These are phyloP conservation scores for Moesziomyces antarcticus DNA, from an alignment of 1,284 basidiomycete genomes.

Conservation along the genomic window DNA sequence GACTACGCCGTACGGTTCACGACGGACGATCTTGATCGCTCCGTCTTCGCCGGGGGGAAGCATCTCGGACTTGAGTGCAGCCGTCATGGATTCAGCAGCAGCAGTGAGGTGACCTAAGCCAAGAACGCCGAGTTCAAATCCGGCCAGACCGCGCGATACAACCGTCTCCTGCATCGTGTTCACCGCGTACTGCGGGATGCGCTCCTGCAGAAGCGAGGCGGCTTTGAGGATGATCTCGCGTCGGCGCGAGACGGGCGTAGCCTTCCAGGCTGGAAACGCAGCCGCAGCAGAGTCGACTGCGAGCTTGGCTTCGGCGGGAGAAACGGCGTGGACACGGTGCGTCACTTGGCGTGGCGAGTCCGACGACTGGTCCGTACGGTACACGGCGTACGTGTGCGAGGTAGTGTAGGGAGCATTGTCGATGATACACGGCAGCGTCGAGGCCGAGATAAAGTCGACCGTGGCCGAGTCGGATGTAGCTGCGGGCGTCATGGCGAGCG, in stretches of 20 bases:
- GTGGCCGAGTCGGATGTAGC: constrained; percentile 1
- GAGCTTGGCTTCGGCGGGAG: constrained; percentile 14
- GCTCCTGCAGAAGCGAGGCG: constrained; percentile 23
- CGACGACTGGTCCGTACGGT: constrained; percentile 38
- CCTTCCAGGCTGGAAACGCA: constrained; percentile 43
- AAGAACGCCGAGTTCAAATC: constrained; percentile 45
- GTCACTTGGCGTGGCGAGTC: constrained; percentile 19
- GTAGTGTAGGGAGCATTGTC: constrained; percentile 53
- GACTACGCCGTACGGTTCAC: constrained; percentile 50
- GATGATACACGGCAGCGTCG: constrained; percentile 59
- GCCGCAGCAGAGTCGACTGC: constrained; percentile 22
- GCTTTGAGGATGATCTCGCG: constrained; percentile 50
- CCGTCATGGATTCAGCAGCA: constrained; percentile 27
- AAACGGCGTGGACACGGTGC: constrained; percentile 29
- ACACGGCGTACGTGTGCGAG: constrained; percentile 53
- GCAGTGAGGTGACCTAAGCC: constrained; percentile 24
- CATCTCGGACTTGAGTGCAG: constrained; percentile 39
- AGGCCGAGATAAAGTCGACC: constrained; percentile 19
- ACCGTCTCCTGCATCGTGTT: constrained; percentile 46
- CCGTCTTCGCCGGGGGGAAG: constrained; percentile 36
- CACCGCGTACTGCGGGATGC: constrained; percentile 34
- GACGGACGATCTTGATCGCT: constrained; percentile 40
- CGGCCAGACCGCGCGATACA: constrained; percentile 43
- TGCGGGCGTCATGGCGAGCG: constrained; percentile 4
- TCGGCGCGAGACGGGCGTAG: constrained; percentile 36